Percentiles rank a stretch among this genome's conserved stretches.
Conservation (phyloP, 1,139 yeast species). For the Saccharomyces hybrid region DNA sequence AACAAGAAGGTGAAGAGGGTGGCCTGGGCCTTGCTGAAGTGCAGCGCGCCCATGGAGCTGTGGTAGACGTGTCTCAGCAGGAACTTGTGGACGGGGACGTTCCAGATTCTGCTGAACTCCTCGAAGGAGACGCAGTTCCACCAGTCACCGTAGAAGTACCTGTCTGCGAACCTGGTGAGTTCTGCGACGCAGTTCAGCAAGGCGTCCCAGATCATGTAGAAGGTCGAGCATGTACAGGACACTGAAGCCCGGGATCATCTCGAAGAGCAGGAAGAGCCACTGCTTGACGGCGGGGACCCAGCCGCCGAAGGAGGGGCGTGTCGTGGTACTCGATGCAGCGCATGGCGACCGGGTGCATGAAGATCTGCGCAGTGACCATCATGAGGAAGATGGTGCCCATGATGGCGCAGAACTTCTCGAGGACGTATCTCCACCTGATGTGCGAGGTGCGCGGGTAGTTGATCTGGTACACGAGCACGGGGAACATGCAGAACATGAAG, state of each 20-base stretch:
- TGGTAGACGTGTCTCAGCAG: conserved; percentile 84
- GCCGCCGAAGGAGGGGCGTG: conserved; percentile 32
- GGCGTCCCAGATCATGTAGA: conserved; percentile 89
- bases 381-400: conserved; percentile 75
- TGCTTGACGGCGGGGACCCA: conserved; percentile 45
- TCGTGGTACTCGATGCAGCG: conserved; percentile 38
- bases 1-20: conserved; percentile 71
- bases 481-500: conserved; percentile 71
- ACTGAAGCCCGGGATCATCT: conserved; percentile 68
- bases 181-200: conserved; percentile 80
- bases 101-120: conserved; percentile 86
- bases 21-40: conserved; percentile 55
- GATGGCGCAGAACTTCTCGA: conserved; percentile 59
- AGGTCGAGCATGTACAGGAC: conserved; percentile 63
- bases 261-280: conserved; percentile 58
- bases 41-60: conserved; percentile 65
- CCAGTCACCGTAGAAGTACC: conserved; percentile 89
- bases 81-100: conserved; percentile 80
- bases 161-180: conserved; percentile 69
- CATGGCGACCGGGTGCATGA: conserved; percentile 62
- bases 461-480: conserved; percentile 69
- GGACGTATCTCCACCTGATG: conserved; percentile 59
- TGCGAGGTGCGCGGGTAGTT: conserved; percentile 63
- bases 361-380: conserved; percentile 68
- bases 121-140: conserved; percentile 91